A percentile compares a stretch with the other conserved stretches of the same genome.
Evolutionary conservation across 139 green algal species (phyloP).

Genomic region (Coelastrella sp.): DNA sequence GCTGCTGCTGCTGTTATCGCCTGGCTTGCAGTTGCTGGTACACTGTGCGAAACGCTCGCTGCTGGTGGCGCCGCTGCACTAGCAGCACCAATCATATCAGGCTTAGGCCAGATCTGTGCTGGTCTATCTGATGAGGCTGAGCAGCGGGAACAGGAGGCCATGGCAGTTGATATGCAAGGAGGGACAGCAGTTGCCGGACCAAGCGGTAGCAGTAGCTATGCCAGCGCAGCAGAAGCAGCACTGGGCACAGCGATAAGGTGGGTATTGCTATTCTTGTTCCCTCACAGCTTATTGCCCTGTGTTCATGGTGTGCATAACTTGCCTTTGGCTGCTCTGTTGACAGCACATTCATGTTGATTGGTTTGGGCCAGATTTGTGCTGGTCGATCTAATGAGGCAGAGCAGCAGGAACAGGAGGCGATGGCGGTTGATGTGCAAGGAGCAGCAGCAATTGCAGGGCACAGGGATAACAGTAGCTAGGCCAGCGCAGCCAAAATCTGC

Average conservation of each 20-base stretch:
- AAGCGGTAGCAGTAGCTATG: conserved; percentile 39
- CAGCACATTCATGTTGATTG: no score
- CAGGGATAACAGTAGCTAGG: conserved; percentile 35
- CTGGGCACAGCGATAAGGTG: conserved; percentile 76
- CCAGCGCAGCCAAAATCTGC: conserved; percentile 48
- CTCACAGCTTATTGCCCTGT: no score
- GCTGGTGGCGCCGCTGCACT: conserved; percentile 41
- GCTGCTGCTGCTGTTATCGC: not conserved
- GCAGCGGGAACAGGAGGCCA: conserved; percentile 16
- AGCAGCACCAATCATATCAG: conserved; percentile 60
- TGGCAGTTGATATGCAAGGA: conserved; percentile 24
- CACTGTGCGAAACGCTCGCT: conserved; percentile 68
- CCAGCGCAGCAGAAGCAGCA: conserved; percentile 68
- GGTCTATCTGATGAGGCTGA: conserved; percentile 71
- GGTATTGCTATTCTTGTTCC: not conserved
- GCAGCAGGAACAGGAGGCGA: not conserved
- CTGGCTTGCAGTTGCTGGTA: conserved; percentile 56
- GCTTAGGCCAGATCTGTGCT: conserved; percentile 68
- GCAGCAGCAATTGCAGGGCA: not conserved
- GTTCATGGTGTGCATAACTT: no score
- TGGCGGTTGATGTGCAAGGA: conserved; percentile 23
- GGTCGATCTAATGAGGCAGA: no score
- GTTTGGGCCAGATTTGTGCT: no score
- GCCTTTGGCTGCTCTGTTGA: no score
- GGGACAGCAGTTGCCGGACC: not conserved